phyloP scores from a whole-genome alignment of 441 rosid species.

The Adansonia gregorii region DNA sequence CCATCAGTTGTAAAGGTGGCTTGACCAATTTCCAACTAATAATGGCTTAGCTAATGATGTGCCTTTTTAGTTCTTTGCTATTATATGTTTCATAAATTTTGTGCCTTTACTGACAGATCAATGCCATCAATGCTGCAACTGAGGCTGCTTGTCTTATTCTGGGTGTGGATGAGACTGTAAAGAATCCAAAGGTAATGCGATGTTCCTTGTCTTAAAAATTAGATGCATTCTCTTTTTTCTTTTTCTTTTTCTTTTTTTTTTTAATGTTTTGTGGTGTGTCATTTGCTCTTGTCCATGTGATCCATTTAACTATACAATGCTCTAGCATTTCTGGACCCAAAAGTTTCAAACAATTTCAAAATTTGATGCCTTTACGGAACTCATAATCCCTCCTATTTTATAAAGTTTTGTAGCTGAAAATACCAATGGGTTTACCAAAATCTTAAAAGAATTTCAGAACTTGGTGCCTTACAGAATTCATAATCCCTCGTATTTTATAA shows the following conservation, averaged over 20 bases:
- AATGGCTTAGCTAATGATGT: not conserved
- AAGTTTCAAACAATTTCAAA: not conserved
- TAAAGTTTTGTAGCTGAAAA: not conserved
- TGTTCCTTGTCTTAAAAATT: slow-evolving; percentile 16
- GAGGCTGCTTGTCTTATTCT: slow-evolving; percentile 95
- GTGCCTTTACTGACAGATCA: slow-evolving; percentile 59
- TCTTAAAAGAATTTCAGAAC: not conserved
- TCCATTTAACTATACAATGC: not conserved
- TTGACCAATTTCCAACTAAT: slow-evolving; percentile 7
- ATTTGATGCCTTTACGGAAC: not conserved
- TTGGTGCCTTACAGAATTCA: not conserved
- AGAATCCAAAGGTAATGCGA: slow-evolving; percentile 87
- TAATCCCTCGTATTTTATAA: not conserved
- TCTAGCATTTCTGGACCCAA: not conserved
- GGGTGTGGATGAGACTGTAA: slow-evolving; percentile 96
- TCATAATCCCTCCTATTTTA: not conserved
- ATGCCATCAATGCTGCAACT: slow-evolving; percentile 97
- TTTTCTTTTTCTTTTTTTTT: too few relatives aligned
- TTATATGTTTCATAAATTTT: not conserved
- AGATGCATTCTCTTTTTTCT: not conserved
- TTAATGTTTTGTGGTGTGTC: not conserved
- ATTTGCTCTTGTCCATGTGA: not conserved
- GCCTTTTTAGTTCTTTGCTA: slow-evolving; percentile 22
- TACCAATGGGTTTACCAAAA: not conserved
- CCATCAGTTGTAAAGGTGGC: slow-evolving; percentile 95